Evolutionary conservation across 306 rosid genomes (phyloP), one percentile per base, ranked within the genome.

Genomic region (Fragaria ananassa): DNA sequence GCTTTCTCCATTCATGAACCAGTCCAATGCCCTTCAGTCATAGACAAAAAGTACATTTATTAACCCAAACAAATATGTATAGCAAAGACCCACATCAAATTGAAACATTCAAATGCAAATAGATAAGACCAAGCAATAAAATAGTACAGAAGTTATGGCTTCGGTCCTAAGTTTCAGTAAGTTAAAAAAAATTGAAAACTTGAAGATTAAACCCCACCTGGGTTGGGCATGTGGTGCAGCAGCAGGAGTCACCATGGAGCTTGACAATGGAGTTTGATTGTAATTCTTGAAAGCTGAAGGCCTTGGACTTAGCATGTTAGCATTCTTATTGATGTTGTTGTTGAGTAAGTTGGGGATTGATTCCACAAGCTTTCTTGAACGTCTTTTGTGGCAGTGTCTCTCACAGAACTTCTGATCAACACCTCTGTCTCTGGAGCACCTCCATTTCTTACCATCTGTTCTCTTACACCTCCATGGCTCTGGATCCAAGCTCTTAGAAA

Each of bases 341-440:
- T 11, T 68, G 74, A 58, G 3, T 29, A 77, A 66, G 71, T 81
- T 79, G 75, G 81, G 68, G 31, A 27, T 21, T 47, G 68, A 76
- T 77, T 82, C 85, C 85, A 82, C 85, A 77, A 18, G 85, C 85
- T 82, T 82, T 82, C 82, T 82, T 82, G 85, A 82, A 82, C 85
- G 85, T 35, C 66, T 72, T 70, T 67, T 82, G 81, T 82, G 81
- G 21, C 76, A 68, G 70, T 82, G 85, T 60, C 85, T 54, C 51
- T 77, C 85, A 62, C 85, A 82, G 21, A 67, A 82, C 39, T 82
- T 82, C 50, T 72, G 85, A 23, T 82, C 76, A 66, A 71, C 64
- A 10, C 76, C 65, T 37, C 77, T 78, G 45, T 76, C 71, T 73
- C 82, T 77, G 27, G 85, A 82, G 47, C 82, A 82, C 75, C 85